Conservation (phyloP, 2,329 filamentous ascomycete genomes). For the Ophiobolus disseminans region DNA sequence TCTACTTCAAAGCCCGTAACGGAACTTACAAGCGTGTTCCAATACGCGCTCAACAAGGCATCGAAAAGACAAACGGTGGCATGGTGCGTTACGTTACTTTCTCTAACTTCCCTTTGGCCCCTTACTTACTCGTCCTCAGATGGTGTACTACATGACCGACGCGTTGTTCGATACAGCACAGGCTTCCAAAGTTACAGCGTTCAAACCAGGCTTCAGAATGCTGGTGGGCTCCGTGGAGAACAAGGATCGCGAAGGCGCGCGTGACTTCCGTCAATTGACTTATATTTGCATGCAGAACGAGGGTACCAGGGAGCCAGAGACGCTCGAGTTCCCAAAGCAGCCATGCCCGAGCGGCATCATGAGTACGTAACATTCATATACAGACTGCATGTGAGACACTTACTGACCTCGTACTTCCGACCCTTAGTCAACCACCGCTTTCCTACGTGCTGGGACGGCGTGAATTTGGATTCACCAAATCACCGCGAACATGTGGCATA, state of each 20-base stretch:
- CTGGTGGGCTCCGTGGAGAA: slow-evolving; percentile 50
- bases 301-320: slow-evolving; percentile 33
- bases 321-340: slow-evolving; percentile 29
- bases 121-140: slow-evolving; percentile 24
- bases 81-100: slow-evolving; percentile 23
- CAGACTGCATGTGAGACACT: neutral
- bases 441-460: slow-evolving; percentile 39
- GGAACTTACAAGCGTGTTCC: slow-evolving; percentile 52
- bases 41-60: slow-evolving; percentile 53
- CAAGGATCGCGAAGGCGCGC: slow-evolving; percentile 26
- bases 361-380: slow-evolving; percentile 5
- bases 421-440: slow-evolving; percentile 27
- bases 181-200: slow-evolving; percentile 51
- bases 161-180: slow-evolving; percentile 39
- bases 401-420: neutral
- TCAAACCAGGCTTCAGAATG: slow-evolving; percentile 55
- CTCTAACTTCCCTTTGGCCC: neutral
- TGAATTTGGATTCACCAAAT: slow-evolving; percentile 35
- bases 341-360: slow-evolving; percentile 37
- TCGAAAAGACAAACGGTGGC: slow-evolving; percentile 52
- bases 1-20: slow-evolving; percentile 38
- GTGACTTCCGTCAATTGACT: slow-evolving; percentile 34
- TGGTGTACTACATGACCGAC: slow-evolving; percentile 57
- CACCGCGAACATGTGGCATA: slow-evolving; percentile 38
- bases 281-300: slow-evolving; percentile 41